phyloP scores from a whole-genome alignment of 2,329 filamentous ascomycete species.

The Phaeosphaeriaceae sp. region DNA sequence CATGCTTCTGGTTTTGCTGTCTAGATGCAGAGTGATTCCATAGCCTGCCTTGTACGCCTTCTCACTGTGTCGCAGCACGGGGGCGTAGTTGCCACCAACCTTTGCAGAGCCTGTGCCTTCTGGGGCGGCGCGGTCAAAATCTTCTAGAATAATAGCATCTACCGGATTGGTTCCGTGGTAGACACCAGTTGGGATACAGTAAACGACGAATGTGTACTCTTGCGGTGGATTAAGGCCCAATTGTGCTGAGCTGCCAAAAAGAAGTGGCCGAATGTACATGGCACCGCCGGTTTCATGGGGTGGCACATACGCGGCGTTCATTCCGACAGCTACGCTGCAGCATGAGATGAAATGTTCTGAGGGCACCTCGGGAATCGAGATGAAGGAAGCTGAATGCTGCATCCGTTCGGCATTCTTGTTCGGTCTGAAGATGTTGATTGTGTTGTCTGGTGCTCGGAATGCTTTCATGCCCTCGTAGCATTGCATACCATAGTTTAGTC shows the following conservation, averaged over 20 bases:
- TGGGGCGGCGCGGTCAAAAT: conserved; percentile 93
- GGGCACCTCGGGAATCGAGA: conserved; percentile 83
- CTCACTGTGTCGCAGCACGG: conserved; percentile 86
- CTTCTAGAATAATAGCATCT: conserved; percentile 85
- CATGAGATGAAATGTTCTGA: conserved; percentile 76
- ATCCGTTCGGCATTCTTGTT: conserved; percentile 83
- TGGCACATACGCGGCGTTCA: conserved; percentile 91
- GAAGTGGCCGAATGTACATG: conserved; percentile 88
- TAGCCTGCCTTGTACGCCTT: conserved; percentile 78
- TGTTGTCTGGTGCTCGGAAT: conserved; percentile 77
- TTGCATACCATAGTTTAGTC: conserved; percentile 93
- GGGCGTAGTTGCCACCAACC: conserved; percentile 94
- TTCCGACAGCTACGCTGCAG: conserved; percentile 79
- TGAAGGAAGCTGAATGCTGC: conserved; percentile 81
- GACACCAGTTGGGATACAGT: conserved; percentile 88
- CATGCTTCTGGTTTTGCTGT: conserved; percentile 81
- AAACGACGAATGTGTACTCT: conserved; percentile 90
- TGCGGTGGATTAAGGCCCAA: conserved; percentile 85
- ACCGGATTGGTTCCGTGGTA: conserved; percentile 92
- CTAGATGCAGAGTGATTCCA: conserved; percentile 93
- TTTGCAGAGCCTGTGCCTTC: conserved; percentile 91
- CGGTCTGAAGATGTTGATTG: conserved; percentile 87
- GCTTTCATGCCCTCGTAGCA: conserved; percentile 99
- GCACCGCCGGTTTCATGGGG: conserved; percentile 87
- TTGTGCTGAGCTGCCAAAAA: conserved; percentile 88